phyloP scores from a whole-genome alignment of 2,329 filamentous ascomycete genomes.

The Monilinia polystroma region DNA sequence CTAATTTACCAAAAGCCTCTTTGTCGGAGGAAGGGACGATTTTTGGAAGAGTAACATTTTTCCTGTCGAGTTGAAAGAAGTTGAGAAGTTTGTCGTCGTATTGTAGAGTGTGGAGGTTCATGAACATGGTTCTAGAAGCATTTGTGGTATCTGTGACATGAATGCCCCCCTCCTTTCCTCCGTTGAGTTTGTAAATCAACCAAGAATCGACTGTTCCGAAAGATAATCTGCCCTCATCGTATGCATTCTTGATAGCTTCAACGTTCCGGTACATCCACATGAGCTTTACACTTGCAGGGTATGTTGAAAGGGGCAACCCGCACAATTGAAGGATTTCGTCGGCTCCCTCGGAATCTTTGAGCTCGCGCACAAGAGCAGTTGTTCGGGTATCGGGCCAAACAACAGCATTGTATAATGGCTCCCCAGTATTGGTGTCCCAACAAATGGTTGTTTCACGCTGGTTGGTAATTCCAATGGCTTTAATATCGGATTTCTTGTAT shows the following conservation, averaged over 20 bases:
- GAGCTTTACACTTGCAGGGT: conserved; percentile 76
- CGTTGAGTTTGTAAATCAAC: conserved; percentile 78
- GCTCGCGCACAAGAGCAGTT: conserved; percentile 66
- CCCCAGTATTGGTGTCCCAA: conserved; percentile 75
- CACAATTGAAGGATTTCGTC: conserved; percentile 67
- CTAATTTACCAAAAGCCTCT: conserved; percentile 68
- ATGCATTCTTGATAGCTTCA: conserved; percentile 64
- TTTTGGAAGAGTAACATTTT: conserved; percentile 70
- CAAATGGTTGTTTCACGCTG: conserved; percentile 73
- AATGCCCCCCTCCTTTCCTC: conserved; percentile 61
- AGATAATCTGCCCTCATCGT: conserved; percentile 67
- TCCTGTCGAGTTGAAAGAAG: conserved; percentile 71
- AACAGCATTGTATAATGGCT: conserved; percentile 77
- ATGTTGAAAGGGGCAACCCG: conserved; percentile 77
- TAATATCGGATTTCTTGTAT: conserved; percentile 66
- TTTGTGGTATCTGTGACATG: conserved; percentile 79
- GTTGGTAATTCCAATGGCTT: conserved; percentile 67
- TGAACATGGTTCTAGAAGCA: conserved; percentile 84
- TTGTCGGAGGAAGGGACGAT: conserved; percentile 73
- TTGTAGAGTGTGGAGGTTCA: conserved; percentile 73
- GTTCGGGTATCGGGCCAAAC: conserved; percentile 85
- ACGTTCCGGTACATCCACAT: conserved; percentile 73
- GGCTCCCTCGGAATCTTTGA: conserved; percentile 65
- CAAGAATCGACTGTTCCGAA: conserved; percentile 82
- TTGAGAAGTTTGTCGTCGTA: conserved; percentile 72